These are phyloP conservation scores for Centaurea solstitialis DNA, from an alignment of 129 eudicot genomes.

Conservation along the genomic window DNA sequence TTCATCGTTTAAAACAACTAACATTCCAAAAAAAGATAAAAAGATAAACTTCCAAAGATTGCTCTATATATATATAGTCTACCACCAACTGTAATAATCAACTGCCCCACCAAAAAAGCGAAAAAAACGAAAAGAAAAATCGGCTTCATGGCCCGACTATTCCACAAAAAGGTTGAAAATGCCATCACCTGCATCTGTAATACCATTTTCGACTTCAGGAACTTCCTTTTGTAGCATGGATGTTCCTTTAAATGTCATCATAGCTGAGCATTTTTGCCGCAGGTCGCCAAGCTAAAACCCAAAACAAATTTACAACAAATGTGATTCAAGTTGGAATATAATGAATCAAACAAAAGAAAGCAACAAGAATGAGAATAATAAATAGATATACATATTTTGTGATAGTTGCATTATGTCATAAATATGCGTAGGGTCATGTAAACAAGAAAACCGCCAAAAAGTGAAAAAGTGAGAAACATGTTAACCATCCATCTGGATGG, in stretches of 20 bases:
- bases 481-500: no score
- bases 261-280: slow-evolving; percentile 61
- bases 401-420: not conserved
- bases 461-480: no score
- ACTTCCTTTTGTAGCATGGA: slow-evolving; percentile 72
- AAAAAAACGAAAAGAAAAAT: not conserved
- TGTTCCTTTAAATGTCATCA: slow-evolving; percentile 80
- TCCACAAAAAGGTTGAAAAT: slow-evolving; percentile 30
- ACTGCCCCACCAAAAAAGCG: slow-evolving; percentile 2
- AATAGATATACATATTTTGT: not conserved
- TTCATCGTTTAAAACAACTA: slow-evolving; percentile 20
- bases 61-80: slow-evolving; percentile 11
- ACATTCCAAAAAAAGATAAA: slow-evolving; percentile 5
- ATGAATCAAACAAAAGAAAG: not conserved
- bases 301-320: not conserved
- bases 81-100: slow-evolving; percentile 25
- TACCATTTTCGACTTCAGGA: slow-evolving; percentile 43
- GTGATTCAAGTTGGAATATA: not conserved
- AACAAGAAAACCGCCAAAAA: no score
- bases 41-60: slow-evolving; percentile 8
- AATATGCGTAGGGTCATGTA: no score
- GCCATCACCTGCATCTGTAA: slow-evolving; percentile 26
- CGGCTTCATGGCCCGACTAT: slow-evolving; percentile 10
- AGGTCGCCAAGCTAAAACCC: slow-evolving; percentile 56
- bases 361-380: not conserved